A percentile compares a stretch with the other conserved stretches of the same genome.
phyloP scores from a whole-genome alignment of 306 rosid species.

The Fagus crenata region DNA sequence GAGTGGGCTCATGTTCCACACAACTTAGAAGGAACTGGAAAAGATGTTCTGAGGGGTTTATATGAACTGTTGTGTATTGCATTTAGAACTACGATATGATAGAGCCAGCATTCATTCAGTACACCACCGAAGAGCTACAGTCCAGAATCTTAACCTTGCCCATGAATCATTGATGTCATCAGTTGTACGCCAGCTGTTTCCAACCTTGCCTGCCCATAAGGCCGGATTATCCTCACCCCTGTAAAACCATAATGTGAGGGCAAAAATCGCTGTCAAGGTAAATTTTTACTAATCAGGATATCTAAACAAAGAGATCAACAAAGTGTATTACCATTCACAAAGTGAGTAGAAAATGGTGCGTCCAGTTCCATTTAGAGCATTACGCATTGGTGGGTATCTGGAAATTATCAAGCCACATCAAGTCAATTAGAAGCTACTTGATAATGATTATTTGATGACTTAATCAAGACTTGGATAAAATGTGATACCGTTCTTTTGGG shows the following conservation, averaged over 20 bases:
- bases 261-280: conserved; percentile 21
- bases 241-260: conserved; percentile 18
- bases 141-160: conserved; percentile 70
- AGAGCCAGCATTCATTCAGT: conserved; percentile 14
- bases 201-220: conserved; percentile 86
- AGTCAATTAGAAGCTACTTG: conserved; percentile 32
- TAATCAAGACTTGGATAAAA: conserved; percentile 30
- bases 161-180: conserved; percentile 87
- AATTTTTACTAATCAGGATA: conserved; percentile 19
- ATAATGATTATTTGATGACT: conserved; percentile 12
- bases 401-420: conserved; percentile 35
- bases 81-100: conserved; percentile 19
- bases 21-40: too few relatives aligned
- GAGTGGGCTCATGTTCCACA: too few relatives aligned
- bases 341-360: conserved; percentile 73
- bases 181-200: conserved; percentile 99
- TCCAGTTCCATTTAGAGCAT: conserved; percentile 73
- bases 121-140: conserved; percentile 13
- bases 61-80: neutral
- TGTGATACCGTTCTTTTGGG: conserved; percentile 65
- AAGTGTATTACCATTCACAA: conserved; percentile 74
- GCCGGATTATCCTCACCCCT: conserved; percentile 98
- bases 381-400: conserved; percentile 98
- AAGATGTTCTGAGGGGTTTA: too few relatives aligned
- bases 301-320: conserved; percentile 24